A percentile compares a stretch with the other conserved stretches of the same genome.
These are phyloP conservation scores for Debaryomyces sp. DNA, from an alignment of 1,139 yeast species.

Conservation along the genomic window DNA sequence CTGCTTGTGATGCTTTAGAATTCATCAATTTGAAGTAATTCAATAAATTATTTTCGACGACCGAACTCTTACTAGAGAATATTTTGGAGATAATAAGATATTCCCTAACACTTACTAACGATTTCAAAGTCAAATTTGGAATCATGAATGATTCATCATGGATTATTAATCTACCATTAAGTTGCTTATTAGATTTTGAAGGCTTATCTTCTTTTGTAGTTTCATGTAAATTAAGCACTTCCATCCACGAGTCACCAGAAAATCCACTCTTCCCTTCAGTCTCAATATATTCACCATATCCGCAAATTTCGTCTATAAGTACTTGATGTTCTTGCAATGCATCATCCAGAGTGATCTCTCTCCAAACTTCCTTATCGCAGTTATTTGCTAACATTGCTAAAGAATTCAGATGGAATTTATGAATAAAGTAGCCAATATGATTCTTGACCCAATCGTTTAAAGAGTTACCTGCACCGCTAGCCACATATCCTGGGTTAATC, in stretches of 20 bases:
- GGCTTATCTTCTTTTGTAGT: slow-evolving; percentile 11
- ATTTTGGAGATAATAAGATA: slow-evolving; percentile 52
- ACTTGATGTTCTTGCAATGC: slow-evolving; percentile 49
- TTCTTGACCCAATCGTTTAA: slow-evolving; percentile 68
- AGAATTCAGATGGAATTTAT: slow-evolving; percentile 57
- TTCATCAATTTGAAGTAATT: slow-evolving; percentile 58
- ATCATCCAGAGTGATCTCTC: slow-evolving; percentile 47
- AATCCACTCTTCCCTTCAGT: slow-evolving; percentile 26
- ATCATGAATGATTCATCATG: slow-evolving; percentile 42
- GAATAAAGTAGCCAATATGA: slow-evolving; percentile 65
- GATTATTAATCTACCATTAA: slow-evolving; percentile 37
- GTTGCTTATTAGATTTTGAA: slow-evolving; percentile 1
- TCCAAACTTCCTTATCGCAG: slow-evolving; percentile 80
- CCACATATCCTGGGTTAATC: slow-evolving; percentile 71
- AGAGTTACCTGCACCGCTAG: slow-evolving; percentile 50
- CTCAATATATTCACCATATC: slow-evolving; percentile 50
- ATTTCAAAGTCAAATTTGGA: slow-evolving; percentile 40
- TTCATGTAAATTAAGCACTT: slow-evolving; percentile 33
- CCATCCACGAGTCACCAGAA: slow-evolving; percentile 51
- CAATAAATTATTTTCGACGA: slow-evolving; percentile 45
- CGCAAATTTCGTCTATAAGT: slow-evolving; percentile 56
- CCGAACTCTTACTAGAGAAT: slow-evolving; percentile 43
- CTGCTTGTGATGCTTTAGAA: slow-evolving; percentile 60
- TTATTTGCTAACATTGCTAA: slow-evolving; percentile 46
- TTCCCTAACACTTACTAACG: slow-evolving; percentile 45